These are phyloP conservation scores for Blepharisma undulans DNA, from an alignment of 169 alveolate species.

Conservation along the genomic window DNA sequence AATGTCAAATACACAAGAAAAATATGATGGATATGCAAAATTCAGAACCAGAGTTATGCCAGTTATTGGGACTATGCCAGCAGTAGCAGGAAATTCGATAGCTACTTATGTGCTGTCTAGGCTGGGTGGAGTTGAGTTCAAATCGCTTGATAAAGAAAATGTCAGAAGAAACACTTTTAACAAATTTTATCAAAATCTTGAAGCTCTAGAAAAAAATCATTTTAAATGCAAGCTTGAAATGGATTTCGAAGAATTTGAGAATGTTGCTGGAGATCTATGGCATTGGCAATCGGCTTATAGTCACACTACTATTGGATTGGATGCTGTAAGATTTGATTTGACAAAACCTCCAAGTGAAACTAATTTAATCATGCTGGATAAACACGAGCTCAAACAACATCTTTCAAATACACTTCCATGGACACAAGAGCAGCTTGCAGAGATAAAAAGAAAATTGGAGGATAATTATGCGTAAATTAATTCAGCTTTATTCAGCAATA, in stretches of 20 bases:
- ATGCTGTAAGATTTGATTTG: conserved; percentile 7
- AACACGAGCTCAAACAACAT: background rate
- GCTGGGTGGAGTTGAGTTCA: conserved; percentile 50
- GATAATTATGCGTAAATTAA: background rate
- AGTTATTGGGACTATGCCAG: conserved; percentile 83
- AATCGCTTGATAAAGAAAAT: background rate
- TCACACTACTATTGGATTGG: background rate
- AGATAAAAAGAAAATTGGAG: background rate
- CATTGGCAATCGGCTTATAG: background rate
- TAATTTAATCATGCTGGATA: background rate
- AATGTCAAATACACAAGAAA: conserved; percentile 65
- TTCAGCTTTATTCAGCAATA: background rate
- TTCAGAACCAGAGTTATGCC: conserved; percentile 79
- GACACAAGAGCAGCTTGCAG: background rate
- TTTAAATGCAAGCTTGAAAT: background rate
- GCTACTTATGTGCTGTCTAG: conserved; percentile 63
- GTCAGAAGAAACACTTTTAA: background rate
- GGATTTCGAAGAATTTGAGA: conserved; percentile 29
- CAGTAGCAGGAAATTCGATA: conserved; percentile 72
- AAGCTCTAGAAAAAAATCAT: background rate
- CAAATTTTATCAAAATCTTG: background rate
- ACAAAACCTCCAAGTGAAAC: background rate
- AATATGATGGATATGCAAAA: conserved; percentile 63
- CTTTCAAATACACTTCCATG: background rate
- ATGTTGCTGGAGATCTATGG: conserved; percentile 17